Evolutionary conservation across 495 filamentous ascomycete genomes (phyloP).

Genomic region (Annulohypoxylon moriforme): DNA sequence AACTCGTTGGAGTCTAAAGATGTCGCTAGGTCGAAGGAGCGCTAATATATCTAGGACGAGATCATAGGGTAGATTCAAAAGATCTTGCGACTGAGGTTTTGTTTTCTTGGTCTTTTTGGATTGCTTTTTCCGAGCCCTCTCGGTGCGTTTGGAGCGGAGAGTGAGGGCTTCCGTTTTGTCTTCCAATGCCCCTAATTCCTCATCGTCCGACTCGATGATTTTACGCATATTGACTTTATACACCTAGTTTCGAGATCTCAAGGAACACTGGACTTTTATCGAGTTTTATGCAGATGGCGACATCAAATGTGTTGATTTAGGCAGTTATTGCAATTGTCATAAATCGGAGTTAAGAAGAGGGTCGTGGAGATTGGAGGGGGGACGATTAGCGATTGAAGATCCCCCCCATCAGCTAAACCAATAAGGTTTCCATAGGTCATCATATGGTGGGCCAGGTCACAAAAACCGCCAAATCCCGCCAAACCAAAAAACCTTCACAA

Average conservation of each 20-base stretch:
- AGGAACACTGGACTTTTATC: neutral
- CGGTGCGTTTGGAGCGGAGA: constrained; percentile 61
- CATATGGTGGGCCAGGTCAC: too few species aligned
- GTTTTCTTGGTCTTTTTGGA: constrained; percentile 50
- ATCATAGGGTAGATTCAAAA: constrained; percentile 62
- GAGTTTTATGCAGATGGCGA: neutral
- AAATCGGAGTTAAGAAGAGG: neutral
- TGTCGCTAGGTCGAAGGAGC: constrained; percentile 58
- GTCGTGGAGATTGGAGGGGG: neutral
- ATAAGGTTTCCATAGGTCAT: neutral
- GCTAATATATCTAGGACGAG: constrained; percentile 58
- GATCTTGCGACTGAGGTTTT: constrained; percentile 15
- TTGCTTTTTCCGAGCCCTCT: constrained; percentile 57
- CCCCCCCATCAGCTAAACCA: neutral
- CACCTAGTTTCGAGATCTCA: neutral
- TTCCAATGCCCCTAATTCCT: constrained; percentile 42
- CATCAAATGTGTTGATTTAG: neutral
- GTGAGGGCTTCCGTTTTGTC: constrained; percentile 51
- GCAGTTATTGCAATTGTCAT: neutral
- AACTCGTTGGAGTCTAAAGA: constrained; percentile 55
- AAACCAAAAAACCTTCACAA: too few species aligned
- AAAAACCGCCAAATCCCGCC: too few species aligned
- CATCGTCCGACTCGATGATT: constrained; percentile 31
- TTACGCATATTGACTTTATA: constrained; percentile 25
- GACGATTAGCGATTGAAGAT: neutral